Evolutionary conservation across 805 yeast genomes (phyloP).

Genomic region (Novakomyces olei): DNA sequence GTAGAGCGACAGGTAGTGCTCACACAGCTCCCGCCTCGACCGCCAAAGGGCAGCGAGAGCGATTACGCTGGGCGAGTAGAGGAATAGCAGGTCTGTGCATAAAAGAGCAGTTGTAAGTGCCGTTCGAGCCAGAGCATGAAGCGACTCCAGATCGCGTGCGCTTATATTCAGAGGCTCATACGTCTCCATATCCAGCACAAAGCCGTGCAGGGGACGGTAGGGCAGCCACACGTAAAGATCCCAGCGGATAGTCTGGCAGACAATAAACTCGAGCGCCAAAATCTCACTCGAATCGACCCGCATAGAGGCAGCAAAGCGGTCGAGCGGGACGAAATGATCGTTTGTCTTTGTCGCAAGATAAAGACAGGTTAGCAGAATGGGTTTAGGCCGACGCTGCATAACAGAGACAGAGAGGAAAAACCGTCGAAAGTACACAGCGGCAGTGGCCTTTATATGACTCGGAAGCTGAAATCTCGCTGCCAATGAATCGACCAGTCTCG

Average conservation of each 20-base stretch:
- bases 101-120: conserved; percentile 43
- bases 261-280: conserved; percentile 54
- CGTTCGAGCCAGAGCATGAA: conserved; percentile 31
- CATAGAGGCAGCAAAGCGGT: conserved; percentile 50
- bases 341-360: conserved; percentile 86
- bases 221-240: conserved; percentile 78
- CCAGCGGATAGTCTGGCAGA: conserved; percentile 54
- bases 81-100: conserved; percentile 57
- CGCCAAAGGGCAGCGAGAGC: conserved; percentile 46
- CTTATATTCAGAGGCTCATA: conserved; percentile 46
- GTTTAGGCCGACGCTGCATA: conserved; percentile 73
- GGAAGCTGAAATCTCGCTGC: no score
- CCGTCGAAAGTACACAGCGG: conserved; percentile 56
- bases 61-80: conserved; percentile 84
- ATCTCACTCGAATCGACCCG: conserved; percentile 45
- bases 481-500: no score
- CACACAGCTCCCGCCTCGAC: neutral
- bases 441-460: conserved; percentile 32
- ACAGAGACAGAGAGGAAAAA: conserved; percentile 65
- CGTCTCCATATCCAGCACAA: conserved; percentile 84
- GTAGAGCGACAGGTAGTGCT: neutral
- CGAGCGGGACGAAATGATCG: conserved; percentile 69
- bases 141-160: conserved; percentile 20
- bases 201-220: conserved; percentile 75
- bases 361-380: conserved; percentile 55